Base-by-base conservation (phyloP, 768 basidiomycete species). In the Auricularia sp. region DNA sequence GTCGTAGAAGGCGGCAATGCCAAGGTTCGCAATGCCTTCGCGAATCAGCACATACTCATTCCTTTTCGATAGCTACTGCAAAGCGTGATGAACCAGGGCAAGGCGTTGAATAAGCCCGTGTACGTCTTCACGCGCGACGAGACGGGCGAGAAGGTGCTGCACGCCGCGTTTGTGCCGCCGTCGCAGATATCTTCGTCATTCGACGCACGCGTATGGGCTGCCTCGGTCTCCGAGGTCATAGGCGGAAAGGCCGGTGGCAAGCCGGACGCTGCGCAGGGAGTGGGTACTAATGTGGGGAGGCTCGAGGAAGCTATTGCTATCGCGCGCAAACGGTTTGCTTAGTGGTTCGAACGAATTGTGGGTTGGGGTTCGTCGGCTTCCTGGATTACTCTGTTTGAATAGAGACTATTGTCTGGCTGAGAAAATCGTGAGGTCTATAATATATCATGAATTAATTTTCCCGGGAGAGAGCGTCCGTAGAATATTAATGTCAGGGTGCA, bases 191-290 rank as follows among this genome's bases (percentile, higher is more conserved):
- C 70, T 23, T 75, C 74, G 68, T 86, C 87, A 14, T 79, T 90
- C 60, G 91, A 94, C 72, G 95, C 90, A 29, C 88, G 93, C 66
- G 78, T 75, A n/a, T 99, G 97, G 97, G 89, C 94, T 33, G 75
- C 80, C 29, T 84, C 83, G 66, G 88, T 97, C 21, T 81, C 83
- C 4, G 88, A 88, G 42, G 75, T 94, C 8, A 70, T 98, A 10
- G 94, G 95, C 33, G 97, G 97, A 53, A 98, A 96, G 86, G 93
- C 93, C 62, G 97, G 97, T 63, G 97, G 97, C 14, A 98, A 95
- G 75, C 92, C 92, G 65, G 97, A 98, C 43, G 82, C 84, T 64
- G 89, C 90, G 1, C 93, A 95, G 71, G 97, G 97, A 33, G 86
- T 96, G 14, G 97, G 97, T 36, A 75, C 79, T 3, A 81, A 91